phyloP scores from a whole-genome alignment of 352 stramenopile genomes.

The Salisapilia sapeloensis region DNA sequence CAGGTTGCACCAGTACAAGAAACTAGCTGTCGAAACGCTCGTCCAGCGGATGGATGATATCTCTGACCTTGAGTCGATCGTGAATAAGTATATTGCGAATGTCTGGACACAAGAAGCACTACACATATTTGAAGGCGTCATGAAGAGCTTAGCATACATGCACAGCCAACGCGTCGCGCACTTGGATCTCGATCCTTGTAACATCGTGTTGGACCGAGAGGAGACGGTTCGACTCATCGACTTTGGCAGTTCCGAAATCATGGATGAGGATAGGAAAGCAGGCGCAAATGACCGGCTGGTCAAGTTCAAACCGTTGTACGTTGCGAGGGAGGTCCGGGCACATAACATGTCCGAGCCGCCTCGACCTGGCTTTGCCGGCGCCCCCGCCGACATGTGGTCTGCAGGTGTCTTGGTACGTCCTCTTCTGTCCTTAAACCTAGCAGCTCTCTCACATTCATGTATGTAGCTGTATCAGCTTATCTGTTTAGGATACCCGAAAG shows the following conservation, averaged over 20 bases:
- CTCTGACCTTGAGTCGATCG: conserved; percentile 21
- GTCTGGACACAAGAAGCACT: conserved; percentile 57
- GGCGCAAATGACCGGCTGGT: conserved; percentile 30
- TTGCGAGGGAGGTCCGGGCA: conserved; percentile 39
- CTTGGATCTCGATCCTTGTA: conserved; percentile 65
- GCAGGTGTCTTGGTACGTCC: conserved; percentile 46
- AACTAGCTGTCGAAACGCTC: conserved; percentile 32
- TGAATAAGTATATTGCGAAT: conserved; percentile 39
- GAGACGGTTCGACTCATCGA: conserved; percentile 49
- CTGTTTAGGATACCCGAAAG: conserved; percentile 68
- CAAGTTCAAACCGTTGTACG: conserved; percentile 72
- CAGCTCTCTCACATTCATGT: conserved; percentile 2
- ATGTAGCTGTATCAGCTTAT: conserved; percentile 64
- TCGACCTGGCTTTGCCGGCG: conserved; percentile 42
- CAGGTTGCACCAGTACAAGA: conserved; percentile 47
- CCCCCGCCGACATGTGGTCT: conserved; percentile 65
- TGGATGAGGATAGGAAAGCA: conserved; percentile 40
- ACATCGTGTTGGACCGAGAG: conserved; percentile 46
- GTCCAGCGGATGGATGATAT: conserved; percentile 32
- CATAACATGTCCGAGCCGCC: conserved; percentile 41
- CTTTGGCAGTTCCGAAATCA: conserved; percentile 69
- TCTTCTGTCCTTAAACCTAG: not conserved
- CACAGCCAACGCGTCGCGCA: conserved; percentile 63
- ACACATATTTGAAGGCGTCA: conserved; percentile 40
- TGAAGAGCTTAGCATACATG: conserved; percentile 60